Conservation (phyloP, 495 filamentous ascomycete genomes). For the Acidiella bohemica region DNA sequence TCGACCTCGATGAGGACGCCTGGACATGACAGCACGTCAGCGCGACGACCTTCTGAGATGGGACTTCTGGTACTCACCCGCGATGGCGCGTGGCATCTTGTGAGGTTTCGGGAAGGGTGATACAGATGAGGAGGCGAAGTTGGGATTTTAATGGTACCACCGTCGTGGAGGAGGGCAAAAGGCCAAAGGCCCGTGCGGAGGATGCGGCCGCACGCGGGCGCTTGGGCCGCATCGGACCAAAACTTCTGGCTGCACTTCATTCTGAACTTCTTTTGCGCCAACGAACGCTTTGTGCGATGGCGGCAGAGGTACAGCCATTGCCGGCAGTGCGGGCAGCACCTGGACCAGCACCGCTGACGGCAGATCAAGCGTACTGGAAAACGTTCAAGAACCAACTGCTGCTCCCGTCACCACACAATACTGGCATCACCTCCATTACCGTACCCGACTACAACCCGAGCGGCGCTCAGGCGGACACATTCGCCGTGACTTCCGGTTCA, state of each 20-base stretch:
- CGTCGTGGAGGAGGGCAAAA: too few relatives aligned
- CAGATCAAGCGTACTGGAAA: constrained; percentile 91
- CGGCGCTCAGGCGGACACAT: constrained; percentile 48
- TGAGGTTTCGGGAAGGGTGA: too few relatives aligned
- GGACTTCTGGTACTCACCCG: too few relatives aligned
- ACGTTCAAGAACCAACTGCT: constrained; percentile 79
- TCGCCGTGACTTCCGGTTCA: constrained; percentile 82
- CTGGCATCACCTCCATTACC: constrained; percentile 77
- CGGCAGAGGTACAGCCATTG: constrained; percentile 70
- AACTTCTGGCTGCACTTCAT: too few relatives aligned
- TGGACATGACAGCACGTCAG: constrained; percentile 13
- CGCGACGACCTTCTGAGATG: too few relatives aligned
- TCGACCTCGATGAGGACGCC: constrained; percentile 38
- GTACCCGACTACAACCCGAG: constrained; percentile 46
- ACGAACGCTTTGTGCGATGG: too few relatives aligned
- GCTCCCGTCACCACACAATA: constrained; percentile 72
- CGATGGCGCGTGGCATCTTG: background rate
- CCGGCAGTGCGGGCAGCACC: constrained; percentile 71
- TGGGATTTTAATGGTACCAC: too few relatives aligned
- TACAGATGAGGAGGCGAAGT: background rate
- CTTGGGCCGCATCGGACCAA: too few relatives aligned
- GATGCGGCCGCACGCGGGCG: too few relatives aligned
- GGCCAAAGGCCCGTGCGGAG: too few relatives aligned
- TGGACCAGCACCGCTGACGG: constrained; percentile 56
- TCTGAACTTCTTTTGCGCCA: too few relatives aligned